Percentiles rank a stretch among this genome's conserved stretches.
Conservation (phyloP, 176 grass and related monocot genomes). For the Triticum monococcum region DNA sequence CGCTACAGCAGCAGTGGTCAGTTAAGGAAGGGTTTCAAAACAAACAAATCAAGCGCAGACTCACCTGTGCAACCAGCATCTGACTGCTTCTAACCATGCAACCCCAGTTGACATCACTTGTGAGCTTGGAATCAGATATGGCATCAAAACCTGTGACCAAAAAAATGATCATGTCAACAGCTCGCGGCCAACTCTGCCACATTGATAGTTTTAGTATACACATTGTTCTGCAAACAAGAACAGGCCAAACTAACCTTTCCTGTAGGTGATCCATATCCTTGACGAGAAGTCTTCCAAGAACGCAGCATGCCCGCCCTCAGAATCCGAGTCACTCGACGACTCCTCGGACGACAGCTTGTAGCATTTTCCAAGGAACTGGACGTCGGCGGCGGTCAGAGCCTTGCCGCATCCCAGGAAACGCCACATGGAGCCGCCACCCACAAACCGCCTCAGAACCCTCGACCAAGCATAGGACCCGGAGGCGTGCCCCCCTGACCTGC, state of each 20-base stretch:
- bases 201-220: not conserved
- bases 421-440: constrained; percentile 64
- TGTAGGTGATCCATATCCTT: constrained; percentile 95
- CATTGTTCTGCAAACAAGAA: not conserved
- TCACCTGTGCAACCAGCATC: constrained; percentile 93
- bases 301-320: constrained; percentile 30
- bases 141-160: constrained; percentile 56
- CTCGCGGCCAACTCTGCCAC: not conserved
- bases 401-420: constrained; percentile 58
- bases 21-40: not conserved
- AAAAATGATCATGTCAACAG: not conserved
- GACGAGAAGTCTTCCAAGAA: constrained; percentile 85
- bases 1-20: not conserved
- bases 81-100: constrained; percentile 99
- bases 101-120: constrained; percentile 89
- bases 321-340: constrained; percentile 32
- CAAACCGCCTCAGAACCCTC: constrained; percentile 63
- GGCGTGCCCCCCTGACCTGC: constrained; percentile 23
- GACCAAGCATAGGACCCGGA: constrained; percentile 71
- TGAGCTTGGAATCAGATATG: constrained; percentile 68
- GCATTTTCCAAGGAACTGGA: constrained; percentile 89
- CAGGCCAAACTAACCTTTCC: constrained; percentile 59
- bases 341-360: constrained; percentile 55
- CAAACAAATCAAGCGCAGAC: not conserved
- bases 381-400: constrained; percentile 50